A percentile compares a stretch with the other conserved stretches of the same genome.
phyloP scores from a whole-genome alignment of 441 rosid genomes.

The Breynia disticha region DNA sequence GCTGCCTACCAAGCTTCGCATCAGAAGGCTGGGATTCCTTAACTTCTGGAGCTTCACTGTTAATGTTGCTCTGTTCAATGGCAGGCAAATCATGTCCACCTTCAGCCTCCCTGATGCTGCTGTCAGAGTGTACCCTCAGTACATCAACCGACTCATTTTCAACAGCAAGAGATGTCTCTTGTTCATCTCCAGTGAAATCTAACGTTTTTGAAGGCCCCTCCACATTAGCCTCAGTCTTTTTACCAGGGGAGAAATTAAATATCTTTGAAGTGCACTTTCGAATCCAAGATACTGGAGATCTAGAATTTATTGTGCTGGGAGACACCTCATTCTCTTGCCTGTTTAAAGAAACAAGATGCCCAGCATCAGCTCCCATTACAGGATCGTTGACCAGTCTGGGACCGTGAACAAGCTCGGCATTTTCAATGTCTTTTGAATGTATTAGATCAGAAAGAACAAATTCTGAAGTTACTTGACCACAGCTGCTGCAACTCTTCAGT shows the following conservation, averaged over 20 bases:
- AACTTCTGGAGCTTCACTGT: constrained; percentile 24
- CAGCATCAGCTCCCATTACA: constrained; percentile 18
- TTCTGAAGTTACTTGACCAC: constrained; percentile 61
- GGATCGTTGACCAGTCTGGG: constrained; percentile 30
- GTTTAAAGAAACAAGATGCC: constrained; percentile 17
- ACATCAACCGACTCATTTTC: constrained; percentile 33
- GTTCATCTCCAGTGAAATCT: constrained; percentile 24
- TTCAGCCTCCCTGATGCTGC: constrained; percentile 35
- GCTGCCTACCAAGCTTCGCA: constrained; percentile 31
- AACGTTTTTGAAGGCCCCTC: constrained; percentile 33
- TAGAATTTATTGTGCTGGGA: constrained; percentile 27
- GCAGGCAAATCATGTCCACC: constrained; percentile 29
- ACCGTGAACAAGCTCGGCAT: constrained; percentile 31
- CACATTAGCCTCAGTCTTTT: constrained; percentile 28
- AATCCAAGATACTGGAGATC: constrained; percentile 64
- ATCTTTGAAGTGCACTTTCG: constrained; percentile 81
- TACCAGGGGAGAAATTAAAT: constrained; percentile 64
- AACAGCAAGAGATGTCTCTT: constrained; percentile 38
- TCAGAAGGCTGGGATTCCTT: constrained; percentile 46
- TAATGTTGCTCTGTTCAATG: constrained; percentile 33
- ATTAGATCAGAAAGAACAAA: constrained; percentile 62
- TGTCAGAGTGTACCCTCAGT: constrained; percentile 35
- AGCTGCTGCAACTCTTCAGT: constrained; percentile 53
- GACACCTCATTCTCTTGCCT: constrained; percentile 25
- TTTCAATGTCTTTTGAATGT: constrained; percentile 43